Evolutionary conservation across 108 stramenopile genomes (phyloP).

Genomic region (Pseudonitzschia multistriata): DNA sequence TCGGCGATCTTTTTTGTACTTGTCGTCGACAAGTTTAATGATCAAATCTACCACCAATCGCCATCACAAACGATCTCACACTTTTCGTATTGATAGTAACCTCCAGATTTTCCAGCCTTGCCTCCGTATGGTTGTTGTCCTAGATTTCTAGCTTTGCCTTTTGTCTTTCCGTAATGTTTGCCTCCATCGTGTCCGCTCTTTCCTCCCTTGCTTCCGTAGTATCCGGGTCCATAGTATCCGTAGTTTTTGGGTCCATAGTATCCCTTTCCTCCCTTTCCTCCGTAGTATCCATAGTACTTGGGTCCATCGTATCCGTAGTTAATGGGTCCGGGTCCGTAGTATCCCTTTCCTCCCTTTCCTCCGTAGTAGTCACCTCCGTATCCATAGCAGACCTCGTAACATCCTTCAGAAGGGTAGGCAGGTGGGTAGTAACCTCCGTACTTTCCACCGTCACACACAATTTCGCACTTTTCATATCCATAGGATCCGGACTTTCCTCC

Average conservation of each 20-base stretch:
- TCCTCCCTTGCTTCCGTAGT: neutral
- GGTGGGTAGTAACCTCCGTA: neutral
- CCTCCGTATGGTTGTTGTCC: neutral
- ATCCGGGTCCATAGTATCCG: neutral
- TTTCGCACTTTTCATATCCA: neutral
- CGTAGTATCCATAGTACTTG: neutral
- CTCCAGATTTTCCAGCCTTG: neutral
- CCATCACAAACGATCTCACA: slow-evolving; percentile 2
- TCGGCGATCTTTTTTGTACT: neutral
- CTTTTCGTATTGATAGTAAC: neutral
- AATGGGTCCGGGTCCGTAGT: neutral
- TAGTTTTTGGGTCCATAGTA: slow-evolving; percentile 5
- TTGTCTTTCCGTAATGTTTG: neutral
- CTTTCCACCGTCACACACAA: neutral
- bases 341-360: neutral
- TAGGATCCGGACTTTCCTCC: neutral
- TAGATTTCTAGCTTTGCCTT: neutral
- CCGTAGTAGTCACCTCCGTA: neutral
- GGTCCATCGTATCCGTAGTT: neutral
- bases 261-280: neutral
- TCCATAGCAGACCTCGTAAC: slow-evolving; percentile 5
- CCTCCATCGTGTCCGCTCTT: neutral
- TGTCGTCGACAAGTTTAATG: neutral
- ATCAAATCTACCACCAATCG: neutral
- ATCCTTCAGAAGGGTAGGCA: neutral